A percentile compares a stretch with the other conserved stretches of the same genome.
Evolutionary conservation across 441 rosid genomes (phyloP).

Genomic region (Syzygium malaccense): DNA sequence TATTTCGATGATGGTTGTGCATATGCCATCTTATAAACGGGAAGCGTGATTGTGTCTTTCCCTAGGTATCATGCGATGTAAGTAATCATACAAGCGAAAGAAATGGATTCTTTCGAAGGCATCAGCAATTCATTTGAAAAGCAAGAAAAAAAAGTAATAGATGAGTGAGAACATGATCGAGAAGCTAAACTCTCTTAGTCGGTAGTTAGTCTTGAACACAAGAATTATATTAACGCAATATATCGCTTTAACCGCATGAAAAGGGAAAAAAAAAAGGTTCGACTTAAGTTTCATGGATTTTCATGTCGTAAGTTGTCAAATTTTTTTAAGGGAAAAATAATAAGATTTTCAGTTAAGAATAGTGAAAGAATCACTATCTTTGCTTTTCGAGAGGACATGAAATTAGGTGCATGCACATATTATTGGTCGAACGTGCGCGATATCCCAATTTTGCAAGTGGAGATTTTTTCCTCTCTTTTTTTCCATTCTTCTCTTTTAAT

Average conservation of each 20-base stretch:
- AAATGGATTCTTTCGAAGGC: background rate
- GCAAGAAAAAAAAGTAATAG: background rate
- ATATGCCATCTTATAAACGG: background rate
- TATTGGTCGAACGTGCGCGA: background rate
- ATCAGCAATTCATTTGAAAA: background rate
- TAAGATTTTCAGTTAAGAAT: background rate
- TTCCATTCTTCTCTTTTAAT: background rate
- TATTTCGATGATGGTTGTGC: background rate
- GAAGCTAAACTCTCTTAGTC: background rate
- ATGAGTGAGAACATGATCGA: background rate
- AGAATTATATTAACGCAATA: background rate
- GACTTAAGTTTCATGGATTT: background rate
- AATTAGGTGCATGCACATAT: background rate
- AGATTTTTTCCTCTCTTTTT: background rate
- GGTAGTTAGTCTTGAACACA: background rate
- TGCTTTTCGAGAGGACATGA: background rate
- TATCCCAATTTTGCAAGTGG: background rate
- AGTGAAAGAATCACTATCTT: background rate
- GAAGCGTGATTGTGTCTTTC: background rate
- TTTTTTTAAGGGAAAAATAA: background rate
- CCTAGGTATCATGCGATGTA: background rate
- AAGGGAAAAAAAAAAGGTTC: background rate
- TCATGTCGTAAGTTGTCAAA: background rate
- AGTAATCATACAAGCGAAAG: background rate
- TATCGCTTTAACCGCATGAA: background rate